Conservation (phyloP, 2,329 filamentous ascomycete species). For the Diaporthe citrichinensis region DNA sequence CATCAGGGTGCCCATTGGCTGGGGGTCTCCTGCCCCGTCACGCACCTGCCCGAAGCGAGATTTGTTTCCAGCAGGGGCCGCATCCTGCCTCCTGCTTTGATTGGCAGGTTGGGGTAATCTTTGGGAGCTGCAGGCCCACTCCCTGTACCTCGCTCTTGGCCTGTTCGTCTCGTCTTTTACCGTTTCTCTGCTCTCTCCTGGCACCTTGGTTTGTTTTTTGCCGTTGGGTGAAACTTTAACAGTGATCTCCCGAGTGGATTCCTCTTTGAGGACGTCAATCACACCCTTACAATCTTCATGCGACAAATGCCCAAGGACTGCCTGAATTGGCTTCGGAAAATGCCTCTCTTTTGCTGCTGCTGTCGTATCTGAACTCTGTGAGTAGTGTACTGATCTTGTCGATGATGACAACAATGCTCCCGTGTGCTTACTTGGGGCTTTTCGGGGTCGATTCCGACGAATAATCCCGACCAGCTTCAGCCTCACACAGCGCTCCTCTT, state of each 20-base stretch:
- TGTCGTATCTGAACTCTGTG: not conserved
- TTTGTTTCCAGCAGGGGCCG: constrained; percentile 30
- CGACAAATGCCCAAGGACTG: constrained; percentile 13
- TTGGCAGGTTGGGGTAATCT: constrained; percentile 34
- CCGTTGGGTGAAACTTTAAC: constrained; percentile 23
- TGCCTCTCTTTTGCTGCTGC: constrained; percentile 15
- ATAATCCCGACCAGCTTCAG: not conserved
- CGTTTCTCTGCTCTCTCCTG: constrained; percentile 6
- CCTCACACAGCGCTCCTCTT: not conserved
- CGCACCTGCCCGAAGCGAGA: constrained; percentile 29
- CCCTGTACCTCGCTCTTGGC: constrained; percentile 13
- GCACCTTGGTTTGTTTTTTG: not conserved
- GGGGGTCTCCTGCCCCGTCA: not conserved
- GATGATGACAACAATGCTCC: constrained; percentile 1
- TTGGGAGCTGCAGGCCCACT: constrained; percentile 31
- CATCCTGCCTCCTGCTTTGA: constrained; percentile 29
- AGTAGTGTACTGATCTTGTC: not conserved
- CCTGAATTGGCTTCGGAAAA: constrained; percentile 15
- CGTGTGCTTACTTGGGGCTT: not conserved
- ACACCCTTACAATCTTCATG: constrained; percentile 28
- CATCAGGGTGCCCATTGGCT: not conserved
- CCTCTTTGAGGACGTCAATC: constrained; percentile 10
- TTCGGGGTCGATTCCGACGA: not conserved
- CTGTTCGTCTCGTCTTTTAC: constrained; percentile 31
- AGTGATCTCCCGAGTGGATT: constrained; percentile 26